Percentiles rank a stretch among this genome's conserved stretches.
Evolutionary conservation across 2,329 filamentous ascomycete genomes (phyloP).

Genomic region (Alternaria gansuensis): DNA sequence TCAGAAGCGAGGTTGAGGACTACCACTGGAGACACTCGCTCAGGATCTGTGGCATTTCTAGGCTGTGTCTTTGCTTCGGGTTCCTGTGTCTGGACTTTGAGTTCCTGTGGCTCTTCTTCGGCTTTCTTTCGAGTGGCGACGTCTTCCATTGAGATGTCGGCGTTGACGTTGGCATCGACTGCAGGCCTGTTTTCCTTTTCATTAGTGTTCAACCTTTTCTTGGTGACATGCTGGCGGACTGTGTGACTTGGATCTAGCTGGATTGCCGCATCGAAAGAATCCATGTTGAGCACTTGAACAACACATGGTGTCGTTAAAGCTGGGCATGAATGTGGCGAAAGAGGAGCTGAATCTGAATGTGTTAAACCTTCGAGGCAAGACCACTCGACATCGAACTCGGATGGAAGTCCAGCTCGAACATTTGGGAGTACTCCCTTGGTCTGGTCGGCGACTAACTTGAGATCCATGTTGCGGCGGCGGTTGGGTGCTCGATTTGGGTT

Average conservation of each 20-base stretch:
- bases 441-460: slow-evolving; percentile 38
- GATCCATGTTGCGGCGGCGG: slow-evolving; percentile 33
- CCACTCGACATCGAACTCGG: slow-evolving; percentile 26
- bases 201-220: not conserved
- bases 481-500: slow-evolving; percentile 27
- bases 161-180: not conserved
- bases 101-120: not conserved
- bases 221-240: slow-evolving; percentile 19
- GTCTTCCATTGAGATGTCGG: not conserved
- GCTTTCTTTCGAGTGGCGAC: not conserved
- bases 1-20: slow-evolving; percentile 74
- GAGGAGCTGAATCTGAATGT: slow-evolving; percentile 19
- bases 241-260: slow-evolving; percentile 35
- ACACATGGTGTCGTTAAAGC: slow-evolving; percentile 38
- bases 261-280: slow-evolving; percentile 48
- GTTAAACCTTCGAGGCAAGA: slow-evolving; percentile 32
- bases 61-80: not conserved
- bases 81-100: not conserved
- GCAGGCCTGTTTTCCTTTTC: not conserved
- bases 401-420: slow-evolving; percentile 30
- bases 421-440: slow-evolving; percentile 37
- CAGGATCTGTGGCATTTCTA: not conserved
- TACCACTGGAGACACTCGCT: slow-evolving; percentile 55
- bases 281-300: slow-evolving; percentile 41
- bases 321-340: slow-evolving; percentile 37